Evolutionary conservation across 345 rosid genomes (phyloP), one percentile per base, ranked within the genome.

Genomic region (Cardamine chenopodiifolia): DNA sequence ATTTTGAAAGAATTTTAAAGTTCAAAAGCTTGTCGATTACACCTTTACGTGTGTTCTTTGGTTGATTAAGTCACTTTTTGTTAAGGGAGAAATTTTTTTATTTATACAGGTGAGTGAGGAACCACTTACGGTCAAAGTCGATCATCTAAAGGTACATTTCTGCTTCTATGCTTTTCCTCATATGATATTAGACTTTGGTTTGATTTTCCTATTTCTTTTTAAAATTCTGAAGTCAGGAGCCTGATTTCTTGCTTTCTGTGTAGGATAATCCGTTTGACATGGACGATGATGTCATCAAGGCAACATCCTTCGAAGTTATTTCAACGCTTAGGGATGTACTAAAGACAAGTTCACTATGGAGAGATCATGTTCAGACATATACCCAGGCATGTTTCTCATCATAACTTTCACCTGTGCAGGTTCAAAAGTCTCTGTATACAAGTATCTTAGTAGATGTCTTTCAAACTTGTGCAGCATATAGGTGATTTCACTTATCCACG

Each of bases 311-410:
- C 70, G 97, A 95, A 86, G 97, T 95, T 81, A 90, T 95, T 85
- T 86, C 97, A 70, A 95, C 97, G 69, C 83, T 95, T 22, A 83
- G 97, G 80, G 97, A 95, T 74, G 97, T 95, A 77, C 66, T 95
- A 62, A 95, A 85, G 81, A 86, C 88, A 68, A 95, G 93, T 81
- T 86, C 95, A 31, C 86, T 92, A 32, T 95, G 97, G 97, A 86
- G 97, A 79, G 97, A 95, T 85, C 99, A 92, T 71, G 97, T 90
- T 74, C 97, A 90, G 70, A 89, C 97, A 58, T 94, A 94, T 71
- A 87, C 86, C 71, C 96, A 89, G 92, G 99, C 85, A 60, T 69
- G 63, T 66, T 66, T 54, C 25, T 31, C 75, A 58, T 56, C 56
- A 17, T 74, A 25, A 34, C 70, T 57, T 61, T 40, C 18, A 55